Conservation (phyloP, 495 filamentous ascomycete species). For the Penicillium coffeae region DNA sequence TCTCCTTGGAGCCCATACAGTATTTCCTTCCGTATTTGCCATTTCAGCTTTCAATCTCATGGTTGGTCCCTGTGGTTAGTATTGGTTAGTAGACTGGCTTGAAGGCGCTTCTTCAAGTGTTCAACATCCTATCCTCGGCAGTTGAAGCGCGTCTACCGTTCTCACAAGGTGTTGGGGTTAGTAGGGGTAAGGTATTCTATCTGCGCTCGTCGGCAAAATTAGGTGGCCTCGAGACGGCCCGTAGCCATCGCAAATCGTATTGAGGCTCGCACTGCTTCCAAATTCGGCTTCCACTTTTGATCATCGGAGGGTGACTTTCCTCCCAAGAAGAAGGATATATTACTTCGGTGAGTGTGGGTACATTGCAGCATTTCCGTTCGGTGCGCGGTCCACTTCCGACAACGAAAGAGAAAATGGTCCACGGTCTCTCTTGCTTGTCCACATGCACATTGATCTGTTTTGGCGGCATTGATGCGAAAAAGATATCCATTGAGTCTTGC, state of each 20-base stretch:
- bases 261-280: slow-evolving; percentile 30
- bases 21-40: background rate
- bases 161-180: background rate
- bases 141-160: slow-evolving; percentile 1
- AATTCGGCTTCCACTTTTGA: slow-evolving; percentile 30
- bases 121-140: slow-evolving; percentile 3
- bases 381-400: slow-evolving; percentile 24
- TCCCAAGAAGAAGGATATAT: slow-evolving; percentile 31
- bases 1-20: slow-evolving; percentile 1
- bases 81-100: slow-evolving; percentile 2
- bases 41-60: background rate
- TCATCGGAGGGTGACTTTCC: slow-evolving; percentile 26
- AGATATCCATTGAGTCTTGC: slow-evolving; percentile 34
- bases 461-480: slow-evolving; percentile 21
- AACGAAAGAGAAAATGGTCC: slow-evolving; percentile 34
- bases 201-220: slow-evolving; percentile 12
- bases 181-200: slow-evolving; percentile 3
- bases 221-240: slow-evolving; percentile 29
- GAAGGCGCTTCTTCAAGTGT: slow-evolving; percentile 2
- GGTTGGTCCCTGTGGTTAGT: background rate
- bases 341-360: slow-evolving; percentile 27
- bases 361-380: slow-evolving; percentile 31
- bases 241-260: slow-evolving; percentile 34
- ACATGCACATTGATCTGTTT: slow-evolving; percentile 23
- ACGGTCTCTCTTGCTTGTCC: slow-evolving; percentile 32